Evolutionary conservation across 495 filamentous ascomycete genomes (phyloP).

Genomic region (Penicillium herquei): DNA sequence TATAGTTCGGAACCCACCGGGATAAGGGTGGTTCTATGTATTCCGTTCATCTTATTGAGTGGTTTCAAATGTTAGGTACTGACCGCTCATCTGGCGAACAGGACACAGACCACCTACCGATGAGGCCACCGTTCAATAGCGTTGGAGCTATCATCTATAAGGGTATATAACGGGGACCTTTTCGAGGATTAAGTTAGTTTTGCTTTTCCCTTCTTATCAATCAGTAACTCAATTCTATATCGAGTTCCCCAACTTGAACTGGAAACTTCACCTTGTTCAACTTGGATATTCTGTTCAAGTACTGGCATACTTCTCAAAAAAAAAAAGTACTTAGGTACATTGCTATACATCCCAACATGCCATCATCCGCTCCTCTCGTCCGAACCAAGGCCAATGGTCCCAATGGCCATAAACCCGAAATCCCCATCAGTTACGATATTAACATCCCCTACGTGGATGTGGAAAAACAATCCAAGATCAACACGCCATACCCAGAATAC

Average conservation of each 20-base stretch:
- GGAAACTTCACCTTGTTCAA: no score
- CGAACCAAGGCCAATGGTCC: slow-evolving; percentile 31
- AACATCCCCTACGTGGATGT: slow-evolving; percentile 54
- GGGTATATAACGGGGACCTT: slow-evolving; percentile 1
- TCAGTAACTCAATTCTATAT: not conserved
- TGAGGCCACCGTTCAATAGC: slow-evolving; percentile 3
- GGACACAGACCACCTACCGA: slow-evolving; percentile 5
- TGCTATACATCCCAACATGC: slow-evolving; percentile 24
- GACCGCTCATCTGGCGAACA: slow-evolving; percentile 21
- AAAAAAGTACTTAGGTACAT: not conserved
- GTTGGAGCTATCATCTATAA: slow-evolving; percentile 1
- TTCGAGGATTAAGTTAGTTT: not conserved
- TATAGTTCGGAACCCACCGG: slow-evolving; percentile 16
- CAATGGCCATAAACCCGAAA: slow-evolving; percentile 34
- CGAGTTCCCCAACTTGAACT: not conserved
- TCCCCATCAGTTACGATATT: slow-evolving; percentile 55
- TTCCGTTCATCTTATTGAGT: not conserved
- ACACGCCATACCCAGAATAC: slow-evolving; percentile 57
- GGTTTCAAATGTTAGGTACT: slow-evolving; percentile 1
- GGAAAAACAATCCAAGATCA: slow-evolving; percentile 35
- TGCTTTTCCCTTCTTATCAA: slow-evolving; percentile 5
- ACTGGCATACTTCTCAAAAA: no score
- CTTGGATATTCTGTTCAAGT: no score
- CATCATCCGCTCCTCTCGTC: slow-evolving; percentile 36
- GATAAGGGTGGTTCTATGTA: slow-evolving; percentile 6